Evolutionary conservation across 192 early-diverging fungal genomes (phyloP), one percentile per base, ranked within the genome.

Genomic region (Backusella westeae): DNA sequence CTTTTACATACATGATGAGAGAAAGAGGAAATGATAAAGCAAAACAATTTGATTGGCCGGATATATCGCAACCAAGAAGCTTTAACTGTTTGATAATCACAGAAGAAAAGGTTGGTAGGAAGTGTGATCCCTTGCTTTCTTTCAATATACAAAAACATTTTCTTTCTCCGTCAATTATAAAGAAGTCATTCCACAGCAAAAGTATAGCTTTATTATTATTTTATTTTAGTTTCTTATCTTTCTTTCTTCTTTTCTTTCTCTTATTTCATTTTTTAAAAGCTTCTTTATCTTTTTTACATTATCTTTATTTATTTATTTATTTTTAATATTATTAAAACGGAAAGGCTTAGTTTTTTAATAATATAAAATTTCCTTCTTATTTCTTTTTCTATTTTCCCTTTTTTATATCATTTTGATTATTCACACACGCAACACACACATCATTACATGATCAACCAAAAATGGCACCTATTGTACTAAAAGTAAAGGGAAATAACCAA

Each of bases 401-500:
- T 56, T 67, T 34, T 67, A 67, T 67, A 67, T 67, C 66, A 32
- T 34, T 67, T 67, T 32, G 29, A 34, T 34, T 35, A 34, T 35
- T 34, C 67, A 68, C 35, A 68, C 67, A 68, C 35, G n/a, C 67
- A 36, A n/a, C 67, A 36, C 67, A 67, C 66, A 34, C 4, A 66
- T 26, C 6, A 17, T 14, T 32, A n/a, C 14, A 68, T 35, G 29
- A 26, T 14, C 32, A 36, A n/a, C 26, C 67, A 68, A 68, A 35
- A 68, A 92, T 92, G 91, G 89, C 90, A 38, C 91, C 91, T 44
- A 88, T 91, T 34, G 71, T 91, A 59, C 84, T 92, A 21, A 91
- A 90, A 78, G 90, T 92, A 75, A 92, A 92, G 84, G 91, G 91
- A 74, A 92, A 86, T 53, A 90, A 89, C 80, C 83, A 88, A 71